Evolutionary conservation across 345 rosid genomes (phyloP).

Genomic region (Physaria fendleri): DNA sequence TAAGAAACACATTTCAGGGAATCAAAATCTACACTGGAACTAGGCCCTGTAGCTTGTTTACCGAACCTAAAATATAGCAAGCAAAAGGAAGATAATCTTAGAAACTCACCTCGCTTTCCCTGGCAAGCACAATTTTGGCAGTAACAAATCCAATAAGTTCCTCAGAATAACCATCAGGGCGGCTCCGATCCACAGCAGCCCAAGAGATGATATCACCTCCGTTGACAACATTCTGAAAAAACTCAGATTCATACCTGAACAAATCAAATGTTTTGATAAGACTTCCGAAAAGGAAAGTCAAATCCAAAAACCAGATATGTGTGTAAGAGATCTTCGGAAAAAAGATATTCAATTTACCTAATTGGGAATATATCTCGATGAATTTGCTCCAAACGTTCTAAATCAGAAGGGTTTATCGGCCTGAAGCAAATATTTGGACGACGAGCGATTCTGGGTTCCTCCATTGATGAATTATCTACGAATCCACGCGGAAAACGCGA

Average conservation of each 20-base stretch:
- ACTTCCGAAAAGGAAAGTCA: conserved; percentile 6
- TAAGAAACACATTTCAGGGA: background rate
- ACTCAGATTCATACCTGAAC: conserved; percentile 89
- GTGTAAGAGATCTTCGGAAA: background rate
- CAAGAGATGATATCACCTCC: conserved; percentile 75
- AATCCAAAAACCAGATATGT: conserved; percentile 8
- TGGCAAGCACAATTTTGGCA: conserved; percentile 62
- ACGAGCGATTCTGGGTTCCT: conserved; percentile 35
- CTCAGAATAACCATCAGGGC: conserved; percentile 56
- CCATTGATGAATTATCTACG: conserved; percentile 42
- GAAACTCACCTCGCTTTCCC: conserved; percentile 74
- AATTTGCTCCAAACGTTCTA: conserved; percentile 60
- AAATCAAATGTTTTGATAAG: conserved; percentile 13
- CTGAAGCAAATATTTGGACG: conserved; percentile 65
- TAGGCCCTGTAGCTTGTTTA: background rate
- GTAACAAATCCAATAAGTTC: conserved; percentile 94
- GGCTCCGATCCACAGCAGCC: conserved; percentile 87
- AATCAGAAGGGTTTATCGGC: conserved; percentile 67
- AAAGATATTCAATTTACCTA: conserved; percentile 36
- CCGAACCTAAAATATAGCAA: background rate
- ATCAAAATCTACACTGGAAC: conserved; percentile 1
- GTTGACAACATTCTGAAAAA: conserved; percentile 82
- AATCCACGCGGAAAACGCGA: conserved; percentile 42
- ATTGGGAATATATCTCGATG: conserved; percentile 80
- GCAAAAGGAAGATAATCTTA: background rate